A percentile compares a stretch with the other conserved stretches of the same genome.
Conservation (phyloP, 768 basidiomycete species). For the Leccinum arenicola region DNA sequence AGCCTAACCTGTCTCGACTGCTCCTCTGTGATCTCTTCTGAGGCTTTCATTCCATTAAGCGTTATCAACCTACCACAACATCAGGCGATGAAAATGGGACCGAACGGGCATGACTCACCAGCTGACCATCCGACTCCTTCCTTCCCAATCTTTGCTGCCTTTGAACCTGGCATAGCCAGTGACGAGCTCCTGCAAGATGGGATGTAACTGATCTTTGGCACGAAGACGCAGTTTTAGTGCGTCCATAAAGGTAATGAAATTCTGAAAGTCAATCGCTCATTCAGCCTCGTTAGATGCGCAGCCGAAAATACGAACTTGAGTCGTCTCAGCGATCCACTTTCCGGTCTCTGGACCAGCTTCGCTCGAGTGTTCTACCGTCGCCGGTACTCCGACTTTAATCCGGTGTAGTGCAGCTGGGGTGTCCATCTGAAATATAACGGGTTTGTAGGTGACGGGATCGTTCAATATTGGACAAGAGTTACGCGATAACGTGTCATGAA, state of each 20-base stretch:
- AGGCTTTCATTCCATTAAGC: slow-evolving; percentile 94
- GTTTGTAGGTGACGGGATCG: not conserved
- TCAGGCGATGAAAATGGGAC: not conserved
- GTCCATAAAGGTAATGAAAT: slow-evolving; percentile 99
- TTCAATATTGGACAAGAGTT: not conserved
- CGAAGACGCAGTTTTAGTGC: slow-evolving; percentile 87
- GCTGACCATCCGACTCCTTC: slow-evolving; percentile 81
- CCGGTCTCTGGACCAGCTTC: slow-evolving; percentile 91
- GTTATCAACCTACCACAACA: slow-evolving; percentile 75
- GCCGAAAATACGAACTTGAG: slow-evolving; percentile 57
- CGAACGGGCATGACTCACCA: slow-evolving; percentile 54
- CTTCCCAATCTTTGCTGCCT: slow-evolving; percentile 95
- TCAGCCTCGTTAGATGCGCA: not conserved
- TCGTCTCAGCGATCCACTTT: slow-evolving; percentile 98
- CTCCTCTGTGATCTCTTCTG: slow-evolving; percentile 93
- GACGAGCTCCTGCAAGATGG: slow-evolving; percentile 92
- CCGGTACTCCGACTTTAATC: slow-evolving; percentile 89
- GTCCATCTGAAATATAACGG: slow-evolving; percentile 64
- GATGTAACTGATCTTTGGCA: slow-evolving; percentile 97
- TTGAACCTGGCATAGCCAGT: slow-evolving; percentile 93
- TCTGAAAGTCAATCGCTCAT: slow-evolving; percentile 42
- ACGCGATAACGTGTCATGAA: slow-evolving; percentile 91
- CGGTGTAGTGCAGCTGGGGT: slow-evolving; percentile 90
- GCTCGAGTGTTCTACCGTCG: slow-evolving; percentile 93
- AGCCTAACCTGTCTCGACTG: slow-evolving; percentile 80